A percentile compares a stretch with the other conserved stretches of the same genome.
These are phyloP conservation scores for Durotheca rogersii DNA, from an alignment of 495 filamentous ascomycete genomes.

Conservation along the genomic window DNA sequence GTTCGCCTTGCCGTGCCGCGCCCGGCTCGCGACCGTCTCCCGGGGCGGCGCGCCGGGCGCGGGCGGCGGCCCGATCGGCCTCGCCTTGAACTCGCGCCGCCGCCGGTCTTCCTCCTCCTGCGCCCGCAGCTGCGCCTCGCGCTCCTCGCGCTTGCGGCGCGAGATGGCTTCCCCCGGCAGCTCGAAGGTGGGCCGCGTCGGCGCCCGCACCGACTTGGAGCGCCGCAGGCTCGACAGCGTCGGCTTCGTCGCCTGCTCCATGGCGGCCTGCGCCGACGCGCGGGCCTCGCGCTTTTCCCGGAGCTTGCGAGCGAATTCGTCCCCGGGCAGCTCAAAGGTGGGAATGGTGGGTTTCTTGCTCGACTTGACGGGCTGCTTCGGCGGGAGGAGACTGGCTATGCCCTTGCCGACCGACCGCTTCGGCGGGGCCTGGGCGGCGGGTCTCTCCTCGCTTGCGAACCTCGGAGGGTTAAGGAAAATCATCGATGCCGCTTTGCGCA, in stretches of 20 bases:
- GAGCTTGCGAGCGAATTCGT: constrained; percentile 64
- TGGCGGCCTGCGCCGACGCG: constrained; percentile 37
- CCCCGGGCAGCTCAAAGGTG: constrained; percentile 69
- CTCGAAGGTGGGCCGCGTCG: constrained; percentile 65
- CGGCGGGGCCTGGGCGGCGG: constrained; percentile 17
- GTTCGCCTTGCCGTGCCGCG: constrained; percentile 50
- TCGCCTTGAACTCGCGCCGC: constrained; percentile 64
- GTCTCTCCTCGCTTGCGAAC: constrained; percentile 33
- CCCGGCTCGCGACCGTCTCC: constrained; percentile 59
- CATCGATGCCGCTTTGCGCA: constrained; percentile 41
- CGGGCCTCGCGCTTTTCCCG: constrained; percentile 55
- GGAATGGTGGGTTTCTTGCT: constrained; percentile 63
- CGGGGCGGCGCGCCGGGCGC: constrained; percentile 42
- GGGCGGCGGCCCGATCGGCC: constrained; percentile 53
- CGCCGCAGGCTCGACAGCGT: constrained; percentile 35
- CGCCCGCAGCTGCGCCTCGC: constrained; percentile 61
- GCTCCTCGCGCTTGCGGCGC: constrained; percentile 64
- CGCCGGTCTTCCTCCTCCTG: constrained; percentile 61
- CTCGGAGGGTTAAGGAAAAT: constrained; percentile 32
- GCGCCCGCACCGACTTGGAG: constrained; percentile 59
- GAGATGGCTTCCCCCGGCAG: constrained; percentile 74
- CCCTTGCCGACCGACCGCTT: constrained; percentile 33
- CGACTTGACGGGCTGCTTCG: constrained; percentile 53
- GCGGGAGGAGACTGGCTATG: constrained; percentile 47
- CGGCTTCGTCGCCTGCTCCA: constrained; percentile 41